Evolutionary conservation across 2,329 filamentous ascomycete species (phyloP).

Genomic region (Ceratocystis variospora): DNA sequence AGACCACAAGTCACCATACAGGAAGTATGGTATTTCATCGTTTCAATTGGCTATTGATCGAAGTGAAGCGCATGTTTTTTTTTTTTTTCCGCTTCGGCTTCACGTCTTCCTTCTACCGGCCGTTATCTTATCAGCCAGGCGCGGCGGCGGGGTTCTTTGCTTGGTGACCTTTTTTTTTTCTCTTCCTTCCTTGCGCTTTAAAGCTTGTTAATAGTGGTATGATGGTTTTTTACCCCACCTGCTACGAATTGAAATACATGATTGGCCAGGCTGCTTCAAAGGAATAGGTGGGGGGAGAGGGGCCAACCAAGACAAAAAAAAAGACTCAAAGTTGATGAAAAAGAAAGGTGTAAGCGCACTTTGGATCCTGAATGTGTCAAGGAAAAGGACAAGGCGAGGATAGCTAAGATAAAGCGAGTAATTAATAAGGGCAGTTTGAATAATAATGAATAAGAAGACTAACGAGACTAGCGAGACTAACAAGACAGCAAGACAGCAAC

Average conservation of each 20-base stretch:
- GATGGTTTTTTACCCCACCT: neutral
- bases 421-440: neutral
- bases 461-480: neutral
- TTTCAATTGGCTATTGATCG: neutral
- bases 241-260: neutral
- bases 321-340: conserved; percentile 1
- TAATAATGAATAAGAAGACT: neutral
- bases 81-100: neutral
- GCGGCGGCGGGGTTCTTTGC: conserved; percentile 3
- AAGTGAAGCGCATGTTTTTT: too few relatives aligned
- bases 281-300: conserved; percentile 1
- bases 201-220: neutral
- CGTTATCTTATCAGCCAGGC: conserved; percentile 16
- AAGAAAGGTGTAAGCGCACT: conserved; percentile 19
- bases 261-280: conserved; percentile 7
- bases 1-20: too few relatives aligned
- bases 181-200: neutral
- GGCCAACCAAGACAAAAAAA: neutral
- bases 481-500: too few relatives aligned
- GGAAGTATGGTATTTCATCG: too few relatives aligned
- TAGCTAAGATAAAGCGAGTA: neutral
- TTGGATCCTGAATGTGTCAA: conserved; percentile 6
- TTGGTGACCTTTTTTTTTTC: neutral
- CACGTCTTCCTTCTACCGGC: neutral
- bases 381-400: neutral